Evolutionary conservation across 2,329 filamentous ascomycete genomes (phyloP).

Genomic region (Cordyceps javanica): DNA sequence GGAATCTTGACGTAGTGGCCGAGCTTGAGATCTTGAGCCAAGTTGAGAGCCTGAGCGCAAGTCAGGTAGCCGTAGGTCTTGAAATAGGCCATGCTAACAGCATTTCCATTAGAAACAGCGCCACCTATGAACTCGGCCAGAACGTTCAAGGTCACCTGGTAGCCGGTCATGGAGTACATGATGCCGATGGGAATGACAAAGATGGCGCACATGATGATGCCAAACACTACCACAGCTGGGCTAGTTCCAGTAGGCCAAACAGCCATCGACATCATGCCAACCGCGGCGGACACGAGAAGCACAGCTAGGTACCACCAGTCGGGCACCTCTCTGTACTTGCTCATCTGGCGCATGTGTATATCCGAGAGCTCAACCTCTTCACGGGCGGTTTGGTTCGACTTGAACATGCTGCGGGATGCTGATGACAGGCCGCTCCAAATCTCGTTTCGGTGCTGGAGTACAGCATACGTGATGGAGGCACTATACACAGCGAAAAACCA

Average conservation of each 20-base stretch:
- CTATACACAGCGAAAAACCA: conserved; percentile 37
- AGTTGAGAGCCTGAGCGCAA: conserved; percentile 29
- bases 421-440: conserved; percentile 31
- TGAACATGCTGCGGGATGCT: conserved; percentile 21
- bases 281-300: conserved; percentile 24
- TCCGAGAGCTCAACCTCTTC: conserved; percentile 24
- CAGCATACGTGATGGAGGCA: conserved; percentile 32
- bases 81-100: conserved; percentile 42
- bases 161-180: conserved; percentile 36
- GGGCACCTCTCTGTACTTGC: conserved; percentile 38
- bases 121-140: conserved; percentile 44
- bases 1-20: conserved; percentile 34
- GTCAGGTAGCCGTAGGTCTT: conserved; percentile 35
- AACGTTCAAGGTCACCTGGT: conserved; percentile 37
- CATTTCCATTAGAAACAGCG: conserved; percentile 34
- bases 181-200: conserved; percentile 40
- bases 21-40: conserved; percentile 37
- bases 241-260: conserved; percentile 38
- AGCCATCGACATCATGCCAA: conserved; percentile 30
- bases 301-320: conserved; percentile 41
- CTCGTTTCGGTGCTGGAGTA: conserved; percentile 34
- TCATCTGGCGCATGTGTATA: conserved; percentile 43
- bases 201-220: conserved; percentile 33
- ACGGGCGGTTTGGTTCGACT: conserved; percentile 20
- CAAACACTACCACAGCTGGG: conserved; percentile 37